These are phyloP conservation scores for Flagelloscypha sp. DNA, from an alignment of 768 basidiomycete species.

Conservation along the genomic window DNA sequence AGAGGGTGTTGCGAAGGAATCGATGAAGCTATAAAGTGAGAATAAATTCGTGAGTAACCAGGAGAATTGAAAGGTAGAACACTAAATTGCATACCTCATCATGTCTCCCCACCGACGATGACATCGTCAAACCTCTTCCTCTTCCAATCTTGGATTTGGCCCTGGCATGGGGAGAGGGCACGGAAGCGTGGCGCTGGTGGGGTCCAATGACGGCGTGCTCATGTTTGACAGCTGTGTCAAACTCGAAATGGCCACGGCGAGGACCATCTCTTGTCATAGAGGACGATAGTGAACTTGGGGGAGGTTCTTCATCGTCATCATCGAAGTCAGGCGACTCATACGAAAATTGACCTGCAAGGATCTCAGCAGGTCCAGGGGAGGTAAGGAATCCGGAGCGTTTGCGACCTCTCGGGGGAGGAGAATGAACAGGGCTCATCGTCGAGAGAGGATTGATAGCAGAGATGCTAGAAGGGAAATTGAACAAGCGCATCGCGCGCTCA, in stretches of 20 bases:
- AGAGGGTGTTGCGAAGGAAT: no score
- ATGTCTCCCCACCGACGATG: no score
- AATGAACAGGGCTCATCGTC: constrained; percentile 54
- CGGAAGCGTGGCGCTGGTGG: no score
- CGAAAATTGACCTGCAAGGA: constrained; percentile 56
- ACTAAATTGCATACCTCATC: no score
- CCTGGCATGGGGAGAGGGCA: constrained; percentile 43
- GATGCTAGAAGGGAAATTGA: constrained; percentile 54
- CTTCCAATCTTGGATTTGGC: constrained; percentile 10
- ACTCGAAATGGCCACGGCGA: constrained; percentile 35
- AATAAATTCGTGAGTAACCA: no score
- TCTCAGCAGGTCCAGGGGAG: constrained; percentile 58
- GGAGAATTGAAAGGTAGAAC: no score
- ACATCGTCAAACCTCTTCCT: constrained; percentile 9
- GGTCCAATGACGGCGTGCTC: constrained; percentile 39
- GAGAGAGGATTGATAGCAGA: constrained; percentile 67
- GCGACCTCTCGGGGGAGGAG: constrained; percentile 26
- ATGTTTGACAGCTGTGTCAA: constrained; percentile 24
- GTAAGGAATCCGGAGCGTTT: constrained; percentile 17
- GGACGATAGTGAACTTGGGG: constrained; percentile 18
- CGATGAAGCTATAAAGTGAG: no score
- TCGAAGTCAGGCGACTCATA: constrained; percentile 36
- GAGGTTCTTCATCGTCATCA: constrained; percentile 23
- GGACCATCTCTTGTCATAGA: constrained; percentile 10
- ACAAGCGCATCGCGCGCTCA: constrained; percentile 65